Base-by-base conservation (phyloP, 2,329 filamentous ascomycete genomes). In the Chaetomium globosum region DNA sequence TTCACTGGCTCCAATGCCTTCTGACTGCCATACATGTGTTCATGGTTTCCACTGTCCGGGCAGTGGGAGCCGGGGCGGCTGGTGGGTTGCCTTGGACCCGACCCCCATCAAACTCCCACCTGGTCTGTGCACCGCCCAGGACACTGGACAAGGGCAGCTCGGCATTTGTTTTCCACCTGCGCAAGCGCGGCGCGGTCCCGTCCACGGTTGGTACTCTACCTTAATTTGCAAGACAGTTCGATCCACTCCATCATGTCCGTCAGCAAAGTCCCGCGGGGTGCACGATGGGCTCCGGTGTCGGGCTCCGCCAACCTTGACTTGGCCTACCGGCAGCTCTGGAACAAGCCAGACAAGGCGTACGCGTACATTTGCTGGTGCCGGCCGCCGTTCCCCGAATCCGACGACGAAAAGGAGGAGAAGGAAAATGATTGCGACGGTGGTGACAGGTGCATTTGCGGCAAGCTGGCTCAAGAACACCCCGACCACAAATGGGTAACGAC, bases 401-500 rank as follows among this genome's bases (percentile, higher is more conserved):
- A 52, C 39, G 30, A 33, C 26, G 61, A 53, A 5, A 46, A 63
- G 4, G 54, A 53, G 3, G 39, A 56, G 4, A 12, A 19, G 31
- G 21, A 48, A 23, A n/a, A 48, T 48, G 46, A 8, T 21, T 63
- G 70, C n/a, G 70, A 71, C 55, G 61, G 65, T 12, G 72, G 73
- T 30, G 71, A 72, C 46, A 70, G 61, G 10, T 77, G 76, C 65
- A 12, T 74, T 28, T 77, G 76, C 71, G 65, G 65, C 54, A 74
- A 74, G 66, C 68, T 71, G 2, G 64, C 70, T 1, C 36, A 59
- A 13, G 69, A 73, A 7, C 68, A 76, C 54, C 75, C 75, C 6
- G 68, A 74, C 9, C 73, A 77, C 53, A 70, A 70, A 10, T 76
- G 74, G 73, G 61, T 73, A 43, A 53, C 76, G 55, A 74, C 71